Percentiles rank a stretch among this genome's conserved stretches.
Conservation (phyloP, 2,329 filamentous ascomycete species). For the Arachnomyces sp. region DNA sequence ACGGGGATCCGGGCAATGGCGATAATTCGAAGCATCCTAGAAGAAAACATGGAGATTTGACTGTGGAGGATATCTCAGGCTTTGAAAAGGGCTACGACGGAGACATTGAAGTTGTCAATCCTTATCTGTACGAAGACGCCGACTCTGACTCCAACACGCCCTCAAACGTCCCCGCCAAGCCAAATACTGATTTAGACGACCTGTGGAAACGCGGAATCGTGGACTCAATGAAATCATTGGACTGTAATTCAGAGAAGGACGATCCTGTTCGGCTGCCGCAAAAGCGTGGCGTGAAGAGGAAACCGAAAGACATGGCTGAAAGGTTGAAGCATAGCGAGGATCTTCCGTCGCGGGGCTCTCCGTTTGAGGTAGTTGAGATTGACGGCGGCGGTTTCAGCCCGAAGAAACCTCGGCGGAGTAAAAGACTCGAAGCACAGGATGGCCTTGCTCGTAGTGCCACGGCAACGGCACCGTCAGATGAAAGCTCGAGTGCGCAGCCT, state of each 20-base stretch:
- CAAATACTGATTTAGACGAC: conserved; percentile 18
- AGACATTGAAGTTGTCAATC: conserved; percentile 26
- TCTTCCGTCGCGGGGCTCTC: conserved; percentile 4
- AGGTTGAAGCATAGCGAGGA: conserved; percentile 6
- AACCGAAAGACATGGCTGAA: conserved; percentile 19
- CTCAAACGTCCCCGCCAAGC: conserved; percentile 7
- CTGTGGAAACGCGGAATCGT: conserved; percentile 28
- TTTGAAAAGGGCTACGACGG: conserved; percentile 25
- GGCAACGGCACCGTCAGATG: conserved; percentile 14
- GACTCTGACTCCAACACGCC: conserved; percentile 13
- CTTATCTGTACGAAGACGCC: conserved; percentile 28
- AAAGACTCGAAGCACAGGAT: background rate
- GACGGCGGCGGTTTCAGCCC: conserved; percentile 12
- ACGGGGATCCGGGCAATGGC: no score
- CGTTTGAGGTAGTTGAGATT: conserved; percentile 8
- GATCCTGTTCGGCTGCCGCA: conserved; percentile 5
- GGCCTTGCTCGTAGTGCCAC: conserved; percentile 1
- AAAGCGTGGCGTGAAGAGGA: conserved; percentile 29
- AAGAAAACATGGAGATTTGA: conserved; percentile 16
- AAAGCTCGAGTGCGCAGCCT: conserved; percentile 16
- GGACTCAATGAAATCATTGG: conserved; percentile 25
- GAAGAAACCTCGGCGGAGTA: conserved; percentile 21
- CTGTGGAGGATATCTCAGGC: conserved; percentile 19
- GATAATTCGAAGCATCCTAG: background rate
- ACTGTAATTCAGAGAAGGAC: conserved; percentile 21